Evolutionary conservation across 805 yeast genomes (phyloP).

Genomic region (Scheffersomyces coipomensis): DNA sequence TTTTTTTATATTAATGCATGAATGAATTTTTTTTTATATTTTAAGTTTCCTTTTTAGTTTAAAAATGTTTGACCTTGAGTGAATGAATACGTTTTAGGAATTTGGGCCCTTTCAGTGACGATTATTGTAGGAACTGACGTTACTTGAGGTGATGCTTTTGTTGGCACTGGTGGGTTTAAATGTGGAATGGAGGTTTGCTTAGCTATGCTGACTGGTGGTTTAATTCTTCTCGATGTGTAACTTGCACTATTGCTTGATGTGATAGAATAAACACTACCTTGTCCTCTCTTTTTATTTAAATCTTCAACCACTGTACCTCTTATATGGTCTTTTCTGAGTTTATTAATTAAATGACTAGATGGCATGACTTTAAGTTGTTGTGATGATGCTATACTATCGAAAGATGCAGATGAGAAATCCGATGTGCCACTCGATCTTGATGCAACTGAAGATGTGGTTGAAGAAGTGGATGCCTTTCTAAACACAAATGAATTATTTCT

Average conservation of each 20-base stretch:
- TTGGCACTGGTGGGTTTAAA: not conserved
- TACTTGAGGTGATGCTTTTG: no score
- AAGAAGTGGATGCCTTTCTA: not conserved
- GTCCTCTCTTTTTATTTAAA: slow-evolving; percentile 3
- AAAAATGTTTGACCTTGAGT: not conserved
- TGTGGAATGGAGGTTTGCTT: slow-evolving; percentile 3
- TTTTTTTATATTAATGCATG: no score
- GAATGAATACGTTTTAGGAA: not conserved
- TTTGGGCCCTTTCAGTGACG: slow-evolving; percentile 5
- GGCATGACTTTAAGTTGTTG: slow-evolving; percentile 13
- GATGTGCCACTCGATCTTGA: not conserved
- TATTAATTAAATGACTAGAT: not conserved
- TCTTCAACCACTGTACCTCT: slow-evolving; percentile 6
- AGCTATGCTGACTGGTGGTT: slow-evolving; percentile 10
- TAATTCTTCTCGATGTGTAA: slow-evolving; percentile 20
- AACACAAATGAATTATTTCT: slow-evolving; percentile 14
- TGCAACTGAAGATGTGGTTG: not conserved
- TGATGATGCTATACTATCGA: slow-evolving; percentile 18
- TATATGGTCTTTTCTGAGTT: not conserved
- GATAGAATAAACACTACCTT: slow-evolving; percentile 1
- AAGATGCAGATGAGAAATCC: slow-evolving; percentile 16
- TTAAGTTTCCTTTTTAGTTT: no score
- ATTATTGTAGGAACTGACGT: not conserved
- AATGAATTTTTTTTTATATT: no score
- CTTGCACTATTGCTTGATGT: slow-evolving; percentile 9